These are phyloP conservation scores for Penicillium sp. DNA, from an alignment of 2,329 filamentous ascomycete species.

Conservation along the genomic window DNA sequence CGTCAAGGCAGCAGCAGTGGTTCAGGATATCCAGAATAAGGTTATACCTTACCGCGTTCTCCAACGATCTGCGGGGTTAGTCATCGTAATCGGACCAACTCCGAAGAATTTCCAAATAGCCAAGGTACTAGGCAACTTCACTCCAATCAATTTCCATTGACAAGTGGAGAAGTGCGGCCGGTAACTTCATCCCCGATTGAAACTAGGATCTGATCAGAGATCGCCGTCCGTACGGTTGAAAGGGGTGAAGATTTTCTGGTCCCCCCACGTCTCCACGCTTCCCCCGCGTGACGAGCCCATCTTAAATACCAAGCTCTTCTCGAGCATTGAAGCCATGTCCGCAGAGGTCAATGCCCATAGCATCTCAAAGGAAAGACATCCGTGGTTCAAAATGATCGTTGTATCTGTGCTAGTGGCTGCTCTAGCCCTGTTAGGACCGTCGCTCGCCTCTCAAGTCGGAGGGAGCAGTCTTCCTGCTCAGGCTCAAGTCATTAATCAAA, in stretches of 20 bases:
- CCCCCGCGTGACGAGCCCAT: neutral
- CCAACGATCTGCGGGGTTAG: neutral
- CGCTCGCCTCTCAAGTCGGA: neutral
- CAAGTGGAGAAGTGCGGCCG: neutral
- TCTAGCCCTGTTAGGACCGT: neutral
- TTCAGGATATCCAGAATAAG: neutral
- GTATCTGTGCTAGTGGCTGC: slow-evolving; percentile 1
- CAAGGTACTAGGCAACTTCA: neutral
- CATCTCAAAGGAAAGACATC: neutral
- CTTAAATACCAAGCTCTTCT: slow-evolving; percentile 1
- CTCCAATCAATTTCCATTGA: neutral
- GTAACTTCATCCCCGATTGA: neutral
- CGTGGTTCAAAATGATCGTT: neutral
- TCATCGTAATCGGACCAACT: slow-evolving; percentile 2
- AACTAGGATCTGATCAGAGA: neutral
- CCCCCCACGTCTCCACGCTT: slow-evolving; percentile 3
- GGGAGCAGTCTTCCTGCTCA: slow-evolving; percentile 17
- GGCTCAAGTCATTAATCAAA: slow-evolving; percentile 24
- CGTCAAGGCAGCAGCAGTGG: neutral
- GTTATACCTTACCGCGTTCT: neutral
- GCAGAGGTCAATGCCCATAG: too few relatives aligned
- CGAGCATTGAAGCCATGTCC: neutral
- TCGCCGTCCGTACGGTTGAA: neutral
- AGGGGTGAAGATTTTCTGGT: neutral
- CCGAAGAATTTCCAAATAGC: neutral